These are phyloP conservation scores for Eucalyptus regnans DNA, from an alignment of 345 rosid species.

Conservation along the genomic window DNA sequence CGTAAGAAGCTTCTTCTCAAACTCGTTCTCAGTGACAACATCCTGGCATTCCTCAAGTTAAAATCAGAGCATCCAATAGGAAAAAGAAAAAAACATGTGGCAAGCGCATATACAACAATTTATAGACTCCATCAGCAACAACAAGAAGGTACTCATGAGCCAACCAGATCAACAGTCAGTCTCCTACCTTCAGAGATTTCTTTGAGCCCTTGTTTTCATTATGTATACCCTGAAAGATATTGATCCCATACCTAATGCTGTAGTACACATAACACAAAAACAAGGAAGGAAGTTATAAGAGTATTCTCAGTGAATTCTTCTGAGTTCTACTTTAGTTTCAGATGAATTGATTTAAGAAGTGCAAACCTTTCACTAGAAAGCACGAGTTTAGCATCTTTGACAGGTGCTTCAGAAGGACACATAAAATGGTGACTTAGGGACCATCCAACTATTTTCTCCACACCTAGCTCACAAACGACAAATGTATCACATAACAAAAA, in stretches of 20 bases:
- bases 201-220: conserved; percentile 66
- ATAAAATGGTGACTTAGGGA: conserved; percentile 73
- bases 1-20: conserved; percentile 90
- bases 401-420: conserved; percentile 49
- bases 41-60: conserved; percentile 36
- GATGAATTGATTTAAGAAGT: not conserved
- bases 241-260: conserved; percentile 64
- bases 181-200: conserved; percentile 70
- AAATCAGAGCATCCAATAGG: not conserved
- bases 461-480: conserved; percentile 32
- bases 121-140: not conserved
- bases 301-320: not conserved
- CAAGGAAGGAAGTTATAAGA: not conserved
- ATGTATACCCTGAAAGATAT: conserved; percentile 57
- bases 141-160: not conserved
- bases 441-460: conserved; percentile 94
- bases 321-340: not conserved
- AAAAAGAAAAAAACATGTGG: not conserved
- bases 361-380: conserved; percentile 68
- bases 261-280: not conserved
- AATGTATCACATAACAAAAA: not conserved
- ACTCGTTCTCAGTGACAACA: conserved; percentile 94
- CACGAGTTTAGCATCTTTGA: conserved; percentile 54
- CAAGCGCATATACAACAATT: not conserved
- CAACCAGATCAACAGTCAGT: not conserved